Percentiles rank a stretch among this genome's conserved stretches.
Conservation (phyloP, 495 filamentous ascomycete genomes). For the Xylaria longipes region DNA sequence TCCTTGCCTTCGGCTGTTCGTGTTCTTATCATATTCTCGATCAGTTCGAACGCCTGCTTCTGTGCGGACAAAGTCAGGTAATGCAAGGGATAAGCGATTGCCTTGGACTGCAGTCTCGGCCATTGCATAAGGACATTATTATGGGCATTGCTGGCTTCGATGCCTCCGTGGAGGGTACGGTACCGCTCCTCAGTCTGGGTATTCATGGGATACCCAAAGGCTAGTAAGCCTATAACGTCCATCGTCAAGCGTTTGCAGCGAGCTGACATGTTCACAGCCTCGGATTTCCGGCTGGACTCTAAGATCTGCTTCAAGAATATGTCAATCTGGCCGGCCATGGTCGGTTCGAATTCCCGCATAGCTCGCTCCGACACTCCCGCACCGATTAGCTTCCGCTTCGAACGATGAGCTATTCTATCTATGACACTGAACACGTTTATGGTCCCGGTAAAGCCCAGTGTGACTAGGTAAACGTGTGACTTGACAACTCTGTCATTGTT, state of each 20-base stretch:
- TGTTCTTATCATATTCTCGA: constrained; percentile 26
- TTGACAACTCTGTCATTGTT: constrained; percentile 55
- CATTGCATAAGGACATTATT: constrained; percentile 29
- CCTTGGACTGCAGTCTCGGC: constrained; percentile 17
- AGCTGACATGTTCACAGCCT: constrained; percentile 27
- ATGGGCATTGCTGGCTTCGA: constrained; percentile 8
- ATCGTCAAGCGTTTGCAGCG: constrained; percentile 19
- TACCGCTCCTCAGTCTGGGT: constrained; percentile 26
- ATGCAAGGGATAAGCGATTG: constrained; percentile 7
- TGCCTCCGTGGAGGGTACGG: constrained; percentile 12
- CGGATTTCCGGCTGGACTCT: constrained; percentile 35
- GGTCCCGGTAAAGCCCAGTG: constrained; percentile 2
- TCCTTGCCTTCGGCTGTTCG: constrained; percentile 24
- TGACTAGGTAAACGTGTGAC: constrained; percentile 34
- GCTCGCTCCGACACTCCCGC: constrained; percentile 25
- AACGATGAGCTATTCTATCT: constrained; percentile 27
- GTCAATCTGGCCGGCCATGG: constrained; percentile 33
- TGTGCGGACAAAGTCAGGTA: constrained; percentile 3
- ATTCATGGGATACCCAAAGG: constrained; percentile 31
- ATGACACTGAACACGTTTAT: constrained; percentile 22
- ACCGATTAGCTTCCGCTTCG: constrained; percentile 28
- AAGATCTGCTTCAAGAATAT: constrained; percentile 30
- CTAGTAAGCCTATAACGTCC: constrained; percentile 33
- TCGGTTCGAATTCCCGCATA: constrained; percentile 34
- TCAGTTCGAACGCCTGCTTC: constrained; percentile 17